Conservation (phyloP, 805 yeast species). For the Suhomyces kilbournensis region DNA sequence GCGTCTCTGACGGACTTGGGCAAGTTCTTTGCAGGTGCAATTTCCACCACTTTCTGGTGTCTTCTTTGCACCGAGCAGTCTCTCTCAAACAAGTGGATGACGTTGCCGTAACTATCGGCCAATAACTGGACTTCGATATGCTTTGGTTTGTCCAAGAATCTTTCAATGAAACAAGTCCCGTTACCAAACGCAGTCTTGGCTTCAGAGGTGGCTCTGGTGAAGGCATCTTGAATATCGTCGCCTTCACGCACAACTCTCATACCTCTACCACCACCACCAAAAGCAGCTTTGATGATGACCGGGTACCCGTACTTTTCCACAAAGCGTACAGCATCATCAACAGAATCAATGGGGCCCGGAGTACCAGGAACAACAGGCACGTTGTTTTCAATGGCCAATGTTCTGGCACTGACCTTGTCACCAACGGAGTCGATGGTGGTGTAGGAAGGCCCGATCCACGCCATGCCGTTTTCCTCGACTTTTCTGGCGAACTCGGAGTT, state of each 20-base stretch:
- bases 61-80: conserved; percentile 99
- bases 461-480: conserved; percentile 85
- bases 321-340: conserved; percentile 74
- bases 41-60: conserved; percentile 97
- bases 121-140: conserved; percentile 96
- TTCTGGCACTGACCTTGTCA: conserved; percentile 94
- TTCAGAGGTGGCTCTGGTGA: conserved; percentile 89
- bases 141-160: conserved; percentile 92
- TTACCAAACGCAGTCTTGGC: conserved; percentile 96
- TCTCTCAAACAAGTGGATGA: conserved; percentile 92
- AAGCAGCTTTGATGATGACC: conserved; percentile 97
- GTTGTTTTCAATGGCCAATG: conserved; percentile 70
- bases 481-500: conserved; percentile 91
- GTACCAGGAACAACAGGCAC: conserved; percentile 98
- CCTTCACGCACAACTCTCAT: conserved; percentile 99
- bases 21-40: conserved; percentile 93
- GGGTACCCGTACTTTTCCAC: conserved; percentile 88
- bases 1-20: conserved; percentile 84
- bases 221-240: conserved; percentile 88
- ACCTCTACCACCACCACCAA: conserved; percentile 99
- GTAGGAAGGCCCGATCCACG: conserved; percentile 94
- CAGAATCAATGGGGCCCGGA: conserved; percentile 87
- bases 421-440: conserved; percentile 91
- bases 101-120: conserved; percentile 93
- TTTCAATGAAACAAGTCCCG: conserved; percentile 96